Conservation (phyloP, 164 flowering plant species). For the Vitis riparia region DNA sequence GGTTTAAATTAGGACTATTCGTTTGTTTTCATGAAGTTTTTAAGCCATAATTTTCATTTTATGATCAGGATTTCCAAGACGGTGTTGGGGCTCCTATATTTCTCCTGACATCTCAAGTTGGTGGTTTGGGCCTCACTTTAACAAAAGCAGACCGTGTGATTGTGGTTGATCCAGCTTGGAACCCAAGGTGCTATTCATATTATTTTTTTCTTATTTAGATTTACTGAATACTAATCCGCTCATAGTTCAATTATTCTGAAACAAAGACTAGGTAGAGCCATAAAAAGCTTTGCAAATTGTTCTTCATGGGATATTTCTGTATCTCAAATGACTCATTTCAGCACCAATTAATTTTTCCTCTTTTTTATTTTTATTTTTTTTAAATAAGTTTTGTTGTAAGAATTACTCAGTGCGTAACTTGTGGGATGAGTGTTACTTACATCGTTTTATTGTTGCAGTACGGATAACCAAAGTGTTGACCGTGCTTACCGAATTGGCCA, state of each 20-base stretch:
- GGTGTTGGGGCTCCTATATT: slow-evolving; percentile 85
- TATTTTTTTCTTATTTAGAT: not conserved
- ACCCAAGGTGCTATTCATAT: slow-evolving; percentile 69
- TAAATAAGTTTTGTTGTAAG: not conserved
- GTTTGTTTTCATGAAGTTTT: not conserved
- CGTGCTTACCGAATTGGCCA: slow-evolving; percentile 99
- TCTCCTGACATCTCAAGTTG: slow-evolving; percentile 97
- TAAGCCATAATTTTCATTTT: slow-evolving; percentile 1
- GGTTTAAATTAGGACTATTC: not conserved
- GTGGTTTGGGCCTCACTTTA: slow-evolving; percentile 96
- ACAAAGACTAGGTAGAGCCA: not conserved
- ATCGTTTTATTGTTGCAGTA: slow-evolving; percentile 46
- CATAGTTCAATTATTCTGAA: not conserved
- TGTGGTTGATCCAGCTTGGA: slow-evolving; percentile 99
- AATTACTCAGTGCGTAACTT: not conserved
- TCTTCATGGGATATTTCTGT: not conserved
- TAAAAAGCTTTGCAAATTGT: not conserved
- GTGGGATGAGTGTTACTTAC: not conserved
- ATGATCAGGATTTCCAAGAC: slow-evolving; percentile 84
- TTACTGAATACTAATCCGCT: not conserved
- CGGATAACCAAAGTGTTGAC: slow-evolving; percentile 98
- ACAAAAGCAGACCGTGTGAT: slow-evolving; percentile 99
- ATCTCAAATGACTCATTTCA: too few relatives aligned
- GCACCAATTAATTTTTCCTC: too few relatives aligned
- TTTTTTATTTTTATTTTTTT: not conserved